Evolutionary conservation across 805 yeast species (phyloP).

Genomic region (Barnettozyma populi): DNA sequence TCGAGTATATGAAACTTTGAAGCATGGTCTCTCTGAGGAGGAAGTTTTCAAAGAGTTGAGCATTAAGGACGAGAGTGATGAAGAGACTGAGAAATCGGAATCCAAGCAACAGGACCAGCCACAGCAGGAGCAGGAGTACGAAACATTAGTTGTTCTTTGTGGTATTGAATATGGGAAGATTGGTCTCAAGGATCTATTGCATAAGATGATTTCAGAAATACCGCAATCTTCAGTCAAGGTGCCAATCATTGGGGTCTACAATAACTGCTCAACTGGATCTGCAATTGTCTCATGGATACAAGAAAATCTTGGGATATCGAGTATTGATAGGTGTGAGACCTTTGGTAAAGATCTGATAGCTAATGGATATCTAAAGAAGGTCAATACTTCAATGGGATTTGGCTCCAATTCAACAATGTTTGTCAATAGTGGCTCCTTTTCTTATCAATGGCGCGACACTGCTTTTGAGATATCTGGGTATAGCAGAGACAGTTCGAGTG

Average conservation of each 20-base stretch:
- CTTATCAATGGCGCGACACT: conserved; percentile 75
- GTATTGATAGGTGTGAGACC: conserved; percentile 55
- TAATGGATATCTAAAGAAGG: conserved; percentile 50
- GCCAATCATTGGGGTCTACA: conserved; percentile 65
- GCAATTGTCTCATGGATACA: conserved; percentile 56
- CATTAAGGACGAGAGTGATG: conserved; percentile 9
- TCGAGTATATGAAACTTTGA: conserved; percentile 63
- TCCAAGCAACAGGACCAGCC: neutral
- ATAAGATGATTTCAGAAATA: conserved; percentile 40
- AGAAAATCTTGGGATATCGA: conserved; percentile 36
- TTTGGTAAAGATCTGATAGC: conserved; percentile 70
- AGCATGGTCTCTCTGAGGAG: conserved; percentile 41
- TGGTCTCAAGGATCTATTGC: conserved; percentile 37
- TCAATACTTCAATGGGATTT: conserved; percentile 55
- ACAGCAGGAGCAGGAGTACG: conserved; percentile 24
- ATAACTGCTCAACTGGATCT: conserved; percentile 56
- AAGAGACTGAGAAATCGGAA: neutral
- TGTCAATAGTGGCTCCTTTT: conserved; percentile 67
- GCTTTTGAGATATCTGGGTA: conserved; percentile 52
- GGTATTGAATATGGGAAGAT: conserved; percentile 33
- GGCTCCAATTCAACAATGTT: conserved; percentile 69
- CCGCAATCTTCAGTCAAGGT: conserved; percentile 53
- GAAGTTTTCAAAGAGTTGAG: conserved; percentile 29
- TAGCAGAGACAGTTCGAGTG: conserved; percentile 7
- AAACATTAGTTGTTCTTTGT: conserved; percentile 29